Conservation (phyloP, 1,284 basidiomycete genomes). For the Neonothopanus nambi region DNA sequence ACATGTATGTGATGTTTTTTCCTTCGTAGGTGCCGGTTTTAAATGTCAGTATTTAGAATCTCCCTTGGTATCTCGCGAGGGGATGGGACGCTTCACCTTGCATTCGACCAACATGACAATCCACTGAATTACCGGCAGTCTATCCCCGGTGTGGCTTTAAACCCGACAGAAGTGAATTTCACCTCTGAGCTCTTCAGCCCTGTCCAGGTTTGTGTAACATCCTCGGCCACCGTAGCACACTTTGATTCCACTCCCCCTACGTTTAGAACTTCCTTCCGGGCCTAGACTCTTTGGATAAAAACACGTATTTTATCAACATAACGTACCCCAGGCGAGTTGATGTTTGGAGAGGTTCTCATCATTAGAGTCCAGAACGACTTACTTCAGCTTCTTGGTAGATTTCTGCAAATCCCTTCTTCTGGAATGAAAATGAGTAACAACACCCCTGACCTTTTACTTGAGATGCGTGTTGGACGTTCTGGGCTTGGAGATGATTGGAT, state of each 20-base stretch:
- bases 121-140: slow-evolving; percentile 40
- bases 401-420: slow-evolving; percentile 4
- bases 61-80: slow-evolving; percentile 41
- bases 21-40: background rate
- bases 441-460: slow-evolving; percentile 34
- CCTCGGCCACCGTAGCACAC: too few relatives aligned
- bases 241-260: slow-evolving; percentile 17
- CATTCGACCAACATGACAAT: slow-evolving; percentile 46
- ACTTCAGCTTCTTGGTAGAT: background rate
- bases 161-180: slow-evolving; percentile 23
- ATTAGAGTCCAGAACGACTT: background rate
- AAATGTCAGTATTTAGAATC: slow-evolving; percentile 28
- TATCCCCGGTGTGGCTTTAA: slow-evolving; percentile 30
- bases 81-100: slow-evolving; percentile 43
- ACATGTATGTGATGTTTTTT: slow-evolving; percentile 28
- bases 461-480: slow-evolving; percentile 41
- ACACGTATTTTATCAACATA: slow-evolving; percentile 36
- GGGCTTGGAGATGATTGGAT: slow-evolving; percentile 45
- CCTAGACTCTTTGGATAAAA: slow-evolving; percentile 35
- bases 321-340: slow-evolving; percentile 44
- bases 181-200: slow-evolving; percentile 9
- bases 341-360: slow-evolving; percentile 20
- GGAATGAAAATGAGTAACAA: background rate
- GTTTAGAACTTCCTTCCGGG: slow-evolving; percentile 38
- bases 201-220: slow-evolving; percentile 19